A percentile compares a stretch with the other conserved stretches of the same genome.
phyloP scores from a whole-genome alignment of 176 grass and related monocot species.

The Lolium perenne region DNA sequence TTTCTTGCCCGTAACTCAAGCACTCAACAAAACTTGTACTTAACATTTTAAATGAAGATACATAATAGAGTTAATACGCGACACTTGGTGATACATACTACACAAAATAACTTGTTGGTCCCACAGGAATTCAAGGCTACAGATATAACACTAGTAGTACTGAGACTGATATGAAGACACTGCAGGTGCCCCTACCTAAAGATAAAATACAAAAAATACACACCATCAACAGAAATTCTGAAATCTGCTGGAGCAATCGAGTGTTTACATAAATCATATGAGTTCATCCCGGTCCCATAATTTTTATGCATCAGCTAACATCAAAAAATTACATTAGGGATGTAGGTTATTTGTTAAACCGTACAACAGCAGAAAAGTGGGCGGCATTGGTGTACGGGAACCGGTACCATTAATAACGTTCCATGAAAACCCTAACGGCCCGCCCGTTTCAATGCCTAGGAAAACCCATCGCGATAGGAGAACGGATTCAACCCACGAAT shows the following conservation, averaged over 20 bases:
- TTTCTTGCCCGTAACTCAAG: background rate
- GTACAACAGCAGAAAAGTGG: background rate
- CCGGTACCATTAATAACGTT: background rate
- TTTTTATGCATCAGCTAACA: background rate
- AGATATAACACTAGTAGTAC: background rate
- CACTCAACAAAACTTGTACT: slow-evolving; percentile 2
- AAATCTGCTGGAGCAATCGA: background rate
- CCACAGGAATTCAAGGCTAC: background rate
- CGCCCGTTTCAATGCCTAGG: slow-evolving; percentile 15
- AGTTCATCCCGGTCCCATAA: background rate
- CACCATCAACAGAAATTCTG: background rate
- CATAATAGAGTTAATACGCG: background rate
- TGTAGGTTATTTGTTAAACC: background rate
- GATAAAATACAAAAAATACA: background rate
- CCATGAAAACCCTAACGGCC: slow-evolving; percentile 45
- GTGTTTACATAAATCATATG: background rate
- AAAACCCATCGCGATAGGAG: background rate
- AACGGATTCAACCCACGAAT: background rate
- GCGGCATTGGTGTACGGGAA: slow-evolving; percentile 12
- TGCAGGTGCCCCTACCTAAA: background rate
- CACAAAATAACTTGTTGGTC: background rate
- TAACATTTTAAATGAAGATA: slow-evolving; percentile 1
- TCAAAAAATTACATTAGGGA: background rate
- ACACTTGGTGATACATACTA: background rate
- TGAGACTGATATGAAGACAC: background rate